Conservation (phyloP, 192 early-diverging fungal species). For the Coemansia biformis region DNA sequence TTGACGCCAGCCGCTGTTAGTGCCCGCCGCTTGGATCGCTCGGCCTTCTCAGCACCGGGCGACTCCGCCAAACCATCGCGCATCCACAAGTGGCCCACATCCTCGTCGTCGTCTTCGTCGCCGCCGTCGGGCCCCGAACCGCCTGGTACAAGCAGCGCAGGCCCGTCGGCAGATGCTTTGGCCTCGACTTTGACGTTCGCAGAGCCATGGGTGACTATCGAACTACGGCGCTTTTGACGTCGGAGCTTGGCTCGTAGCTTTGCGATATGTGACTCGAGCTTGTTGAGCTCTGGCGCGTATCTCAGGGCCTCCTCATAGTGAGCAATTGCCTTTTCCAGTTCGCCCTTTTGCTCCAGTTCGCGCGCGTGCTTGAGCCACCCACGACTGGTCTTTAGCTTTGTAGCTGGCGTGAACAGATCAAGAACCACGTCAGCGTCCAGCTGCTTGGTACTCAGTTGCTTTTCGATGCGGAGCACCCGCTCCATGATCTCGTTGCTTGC, state of each 20-base stretch:
- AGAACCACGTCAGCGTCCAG: constrained; percentile 36
- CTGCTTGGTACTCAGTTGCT: constrained; percentile 26
- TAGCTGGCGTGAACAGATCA: constrained; percentile 52
- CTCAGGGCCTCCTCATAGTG: constrained; percentile 49
- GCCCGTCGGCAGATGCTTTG: too few species aligned
- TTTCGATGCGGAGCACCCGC: constrained; percentile 42
- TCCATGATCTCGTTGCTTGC: constrained; percentile 44
- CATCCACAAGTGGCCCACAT: constrained; percentile 34
- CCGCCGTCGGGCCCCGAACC: not conserved
- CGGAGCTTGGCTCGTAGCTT: constrained; percentile 31
- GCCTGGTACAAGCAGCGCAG: too few species aligned
- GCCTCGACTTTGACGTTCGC: constrained; percentile 12
- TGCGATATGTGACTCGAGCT: constrained; percentile 44
- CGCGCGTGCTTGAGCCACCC: constrained; percentile 51
- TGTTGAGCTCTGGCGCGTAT: constrained; percentile 48
- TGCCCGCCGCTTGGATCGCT: constrained; percentile 15
- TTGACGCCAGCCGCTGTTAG: too few species aligned
- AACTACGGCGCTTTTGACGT: constrained; percentile 29
- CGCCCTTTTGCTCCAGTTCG: constrained; percentile 48
- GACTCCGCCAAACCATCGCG: constrained; percentile 38
- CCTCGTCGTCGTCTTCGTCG: constrained; percentile 17
- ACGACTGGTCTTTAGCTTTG: constrained; percentile 54
- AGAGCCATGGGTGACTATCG: constrained; percentile 29
- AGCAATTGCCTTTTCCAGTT: constrained; percentile 43
- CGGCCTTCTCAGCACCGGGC: constrained; percentile 44